Evolutionary conservation across 306 rosid genomes (phyloP).

Genomic region (Boehmeria nivea): DNA sequence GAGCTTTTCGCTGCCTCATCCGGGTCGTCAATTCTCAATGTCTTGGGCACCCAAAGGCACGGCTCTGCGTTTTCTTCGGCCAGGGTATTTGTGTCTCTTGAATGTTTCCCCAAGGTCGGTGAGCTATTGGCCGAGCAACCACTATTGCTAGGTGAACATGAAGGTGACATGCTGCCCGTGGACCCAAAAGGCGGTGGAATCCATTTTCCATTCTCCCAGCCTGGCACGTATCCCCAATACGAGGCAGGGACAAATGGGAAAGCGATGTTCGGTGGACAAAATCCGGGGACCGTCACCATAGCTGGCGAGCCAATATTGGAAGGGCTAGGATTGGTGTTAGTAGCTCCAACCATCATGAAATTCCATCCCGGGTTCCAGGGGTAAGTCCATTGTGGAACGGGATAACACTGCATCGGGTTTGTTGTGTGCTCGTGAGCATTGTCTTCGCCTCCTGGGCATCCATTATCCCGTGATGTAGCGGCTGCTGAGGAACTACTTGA

Average conservation of each 20-base stretch:
- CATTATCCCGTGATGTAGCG: conserved; percentile 25
- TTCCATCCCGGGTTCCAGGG: conserved; percentile 51
- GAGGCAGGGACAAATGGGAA: conserved; percentile 34
- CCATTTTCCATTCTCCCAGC: conserved; percentile 30
- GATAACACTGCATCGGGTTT: too few relatives aligned
- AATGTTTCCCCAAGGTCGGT: conserved; percentile 52
- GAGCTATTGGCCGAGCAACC: conserved; percentile 33
- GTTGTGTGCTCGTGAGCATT: conserved; percentile 25
- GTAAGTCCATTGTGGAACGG: conserved; percentile 41
- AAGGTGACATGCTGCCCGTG: conserved; percentile 41
- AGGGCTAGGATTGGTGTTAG: conserved; percentile 21
- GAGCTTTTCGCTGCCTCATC: conserved; percentile 60
- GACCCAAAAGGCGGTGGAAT: conserved; percentile 23
- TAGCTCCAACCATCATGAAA: conserved; percentile 22
- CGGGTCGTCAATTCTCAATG: conserved; percentile 49
- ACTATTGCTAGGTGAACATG: conserved; percentile 23
- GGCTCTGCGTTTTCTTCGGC: conserved; percentile 27
- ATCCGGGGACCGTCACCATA: conserved; percentile 36
- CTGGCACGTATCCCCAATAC: conserved; percentile 34
- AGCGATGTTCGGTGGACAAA: conserved; percentile 27
- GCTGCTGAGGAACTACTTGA: conserved; percentile 25
- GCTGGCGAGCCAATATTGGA: conserved; percentile 27
- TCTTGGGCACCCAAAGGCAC: conserved; percentile 65
- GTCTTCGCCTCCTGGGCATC: conserved; percentile 19
- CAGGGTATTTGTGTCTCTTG: conserved; percentile 39